Evolutionary conservation across 495 filamentous ascomycete species (phyloP), one percentile per base, ranked within the genome.

Genomic region (Aspergillus incahuasiensis): DNA sequence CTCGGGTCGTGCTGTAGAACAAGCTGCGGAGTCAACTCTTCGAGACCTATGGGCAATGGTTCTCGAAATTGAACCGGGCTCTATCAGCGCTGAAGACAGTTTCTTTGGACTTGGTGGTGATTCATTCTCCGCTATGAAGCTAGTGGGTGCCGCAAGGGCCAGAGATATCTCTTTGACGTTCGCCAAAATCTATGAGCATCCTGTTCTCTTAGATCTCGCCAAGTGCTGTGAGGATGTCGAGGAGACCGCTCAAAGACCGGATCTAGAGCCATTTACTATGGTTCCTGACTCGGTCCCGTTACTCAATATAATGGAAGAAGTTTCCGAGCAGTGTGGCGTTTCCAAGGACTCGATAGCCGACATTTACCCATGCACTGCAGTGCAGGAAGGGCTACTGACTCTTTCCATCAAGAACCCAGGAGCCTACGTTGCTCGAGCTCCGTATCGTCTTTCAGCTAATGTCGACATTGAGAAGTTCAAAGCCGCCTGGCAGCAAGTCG

Each of bases 321-420:
- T 79, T 12, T 65, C 69, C 12, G 64, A 63, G 1, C 71, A 71
- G 35, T 86, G 80, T 45, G 21, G 47, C 6, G 56, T 84, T 9
- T 47, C 66, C 0, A 64, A 65, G 11, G 66, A 76, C 0, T 52
- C 66, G 0, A 72, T 88, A 11, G 25, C 45, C 0, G 78, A 90
- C 64, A 65, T 85, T 0, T 90, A 87, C 55, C 85, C 86, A 6
- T 89, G 86, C 71, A 87, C 82, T 5, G 78, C 87, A 11, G 69
- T 89, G 1, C 88, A 91, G 65, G 87, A 87, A 58, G 86, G 84
- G 1, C 74, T 90, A 16, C 72, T 88, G 65, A 81, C 82, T 1
- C 65, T 86, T 2, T 86, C 86, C 0, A 68, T 74, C 40, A 79
- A 79, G 52, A 73, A 79, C 9, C 54, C 63, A 11, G 80, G 81